Evolutionary conservation across 1,139 yeast species (phyloP), one percentile per base, ranked within the genome.

Genomic region (Zygotorulaspora mrakii): DNA sequence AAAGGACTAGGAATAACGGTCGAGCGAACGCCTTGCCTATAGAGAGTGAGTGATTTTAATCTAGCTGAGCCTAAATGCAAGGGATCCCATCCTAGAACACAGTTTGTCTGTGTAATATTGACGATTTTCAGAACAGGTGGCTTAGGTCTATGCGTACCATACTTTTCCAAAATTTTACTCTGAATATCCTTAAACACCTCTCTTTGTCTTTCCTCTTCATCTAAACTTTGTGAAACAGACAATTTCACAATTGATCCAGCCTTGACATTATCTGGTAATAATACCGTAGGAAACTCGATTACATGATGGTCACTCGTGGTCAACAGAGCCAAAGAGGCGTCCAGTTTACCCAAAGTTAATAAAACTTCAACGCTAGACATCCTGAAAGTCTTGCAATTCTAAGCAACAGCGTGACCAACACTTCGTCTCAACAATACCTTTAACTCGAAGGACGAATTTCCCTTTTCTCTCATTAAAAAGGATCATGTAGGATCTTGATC

Each of bases 181-280:
- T 91, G 98, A 35, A 86, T 72, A 20, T 61, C 59, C 38, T 73
- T 71, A 57, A 91, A 91, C 38, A 70, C 67, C 33, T 66, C 62
- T 21, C 70, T 69, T 57, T 87, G 94, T 45, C 68, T 66, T 34
- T 64, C 54, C 60, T 91, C 96, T 34, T 80, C 75, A 33, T 72
- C 77, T n/a, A 71, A 56, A 59, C 89, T 95, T 48, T 86, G 82
- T 44, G 84, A 89, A 61, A 96, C 89, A 47, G 74, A 76, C 59
- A 91, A 81, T 55, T 82, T 83, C 37, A 91, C 87, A 39, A 91
- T 83, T n/a, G 96, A 85, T 4, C 98, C 99, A 1, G 98, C 94
- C 49, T 76, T 74, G 31, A 89, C 94, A 31, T 94, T 91, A 55
- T 82, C 83, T 7, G 99, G 99, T 38, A 91, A 70, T 41, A 91